Evolutionary conservation across 352 stramenopile genomes (phyloP).

Genomic region (Pythium dissimile): DNA sequence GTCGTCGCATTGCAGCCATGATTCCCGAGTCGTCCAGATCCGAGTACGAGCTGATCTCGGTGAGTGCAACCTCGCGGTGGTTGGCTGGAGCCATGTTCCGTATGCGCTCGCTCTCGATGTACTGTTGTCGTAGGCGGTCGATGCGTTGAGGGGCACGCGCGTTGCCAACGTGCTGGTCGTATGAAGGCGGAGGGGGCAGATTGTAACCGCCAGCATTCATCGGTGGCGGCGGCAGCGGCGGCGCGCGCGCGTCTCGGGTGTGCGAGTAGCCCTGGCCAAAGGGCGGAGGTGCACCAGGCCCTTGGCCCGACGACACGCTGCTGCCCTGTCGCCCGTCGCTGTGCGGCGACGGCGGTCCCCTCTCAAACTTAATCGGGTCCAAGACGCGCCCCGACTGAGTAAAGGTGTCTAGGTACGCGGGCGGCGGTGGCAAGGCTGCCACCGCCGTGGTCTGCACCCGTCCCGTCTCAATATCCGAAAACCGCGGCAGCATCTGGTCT

Average conservation of each 20-base stretch:
- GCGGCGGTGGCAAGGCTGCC: slow-evolving; percentile 27
- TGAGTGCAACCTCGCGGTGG: slow-evolving; percentile 30
- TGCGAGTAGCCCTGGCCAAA: not conserved
- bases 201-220: not conserved
- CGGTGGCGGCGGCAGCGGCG: not conserved
- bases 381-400: slow-evolving; percentile 25
- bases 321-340: slow-evolving; percentile 17
- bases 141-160: not conserved
- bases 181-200: slow-evolving; percentile 42
- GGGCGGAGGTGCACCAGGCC: not conserved
- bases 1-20: slow-evolving; percentile 20
- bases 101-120: slow-evolving; percentile 61
- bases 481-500: slow-evolving; percentile 19
- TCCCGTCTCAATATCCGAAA: slow-evolving; percentile 41
- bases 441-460: slow-evolving; percentile 25
- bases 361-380: not conserved
- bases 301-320: slow-evolving; percentile 16
- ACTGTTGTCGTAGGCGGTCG: slow-evolving; percentile 59
- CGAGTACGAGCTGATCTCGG: slow-evolving; percentile 55
- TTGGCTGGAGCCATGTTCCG: slow-evolving; percentile 35
- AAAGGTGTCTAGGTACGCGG: slow-evolving; percentile 39
- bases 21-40: slow-evolving; percentile 66
- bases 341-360: slow-evolving; percentile 12
- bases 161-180: slow-evolving; percentile 19
- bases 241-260: not conserved